Percentiles rank a stretch among this genome's conserved stretches.
Evolutionary conservation across 345 rosid genomes (phyloP).

Genomic region (Populus pruinosa): DNA sequence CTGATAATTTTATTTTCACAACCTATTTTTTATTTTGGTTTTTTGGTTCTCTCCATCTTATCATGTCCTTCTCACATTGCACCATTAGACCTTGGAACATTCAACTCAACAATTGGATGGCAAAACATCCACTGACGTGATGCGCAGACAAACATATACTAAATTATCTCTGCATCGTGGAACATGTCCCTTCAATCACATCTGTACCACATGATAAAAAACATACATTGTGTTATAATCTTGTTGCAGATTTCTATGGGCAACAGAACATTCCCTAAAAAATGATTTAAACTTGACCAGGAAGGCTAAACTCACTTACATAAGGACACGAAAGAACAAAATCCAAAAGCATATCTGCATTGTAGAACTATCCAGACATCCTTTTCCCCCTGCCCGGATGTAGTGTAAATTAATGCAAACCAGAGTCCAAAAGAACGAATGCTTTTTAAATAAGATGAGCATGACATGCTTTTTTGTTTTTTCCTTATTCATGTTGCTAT

Average conservation of each 20-base stretch:
- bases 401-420: no score
- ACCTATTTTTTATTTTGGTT: not conserved
- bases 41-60: not conserved
- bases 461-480: no score
- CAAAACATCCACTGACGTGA: not conserved
- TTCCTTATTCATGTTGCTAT: no score
- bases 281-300: not conserved
- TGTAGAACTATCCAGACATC: not conserved
- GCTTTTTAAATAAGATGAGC: no score
- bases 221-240: not conserved
- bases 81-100: not conserved
- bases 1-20: not conserved
- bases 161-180: not conserved
- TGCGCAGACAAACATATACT: not conserved
- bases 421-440: no score
- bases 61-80: not conserved
- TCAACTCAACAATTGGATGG: not conserved
- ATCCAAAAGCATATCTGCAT: not conserved
- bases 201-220: not conserved
- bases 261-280: not conserved
- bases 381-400: no score
- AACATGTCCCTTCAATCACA: not conserved
- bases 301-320: not conserved
- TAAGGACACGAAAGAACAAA: not conserved
- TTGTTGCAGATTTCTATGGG: not conserved